These are phyloP conservation scores for Trichophyton simii DNA, from an alignment of 2,329 filamentous ascomycete species.

Conservation along the genomic window DNA sequence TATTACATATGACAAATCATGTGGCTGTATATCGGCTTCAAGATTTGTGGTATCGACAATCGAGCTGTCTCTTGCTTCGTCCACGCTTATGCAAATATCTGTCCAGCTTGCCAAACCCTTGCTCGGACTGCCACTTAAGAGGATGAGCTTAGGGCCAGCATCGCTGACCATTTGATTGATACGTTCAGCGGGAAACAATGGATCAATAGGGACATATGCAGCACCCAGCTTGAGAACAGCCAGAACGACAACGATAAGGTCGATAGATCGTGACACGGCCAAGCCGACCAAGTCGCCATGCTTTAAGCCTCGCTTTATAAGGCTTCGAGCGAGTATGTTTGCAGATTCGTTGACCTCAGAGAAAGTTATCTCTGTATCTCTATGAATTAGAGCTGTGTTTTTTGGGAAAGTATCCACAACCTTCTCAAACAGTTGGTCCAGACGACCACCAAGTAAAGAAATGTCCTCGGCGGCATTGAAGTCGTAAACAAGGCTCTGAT, in stretches of 20 bases:
- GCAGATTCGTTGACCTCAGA: background rate
- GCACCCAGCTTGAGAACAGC: slow-evolving; percentile 31
- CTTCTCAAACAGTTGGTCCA: slow-evolving; percentile 2
- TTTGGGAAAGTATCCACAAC: background rate
- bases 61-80: slow-evolving; percentile 23
- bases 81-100: background rate
- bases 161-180: slow-evolving; percentile 22
- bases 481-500: background rate
- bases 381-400: slow-evolving; percentile 1
- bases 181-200: slow-evolving; percentile 19
- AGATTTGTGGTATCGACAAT: slow-evolving; percentile 2
- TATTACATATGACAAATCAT: slow-evolving; percentile 24
- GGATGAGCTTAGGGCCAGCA: slow-evolving; percentile 20
- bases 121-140: slow-evolving; percentile 15
- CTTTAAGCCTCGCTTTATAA: slow-evolving; percentile 15
- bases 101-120: slow-evolving; percentile 10
- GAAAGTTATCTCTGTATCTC: background rate
- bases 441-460: background rate
- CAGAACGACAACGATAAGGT: slow-evolving; percentile 22
- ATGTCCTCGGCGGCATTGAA: background rate
- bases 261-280: slow-evolving; percentile 26
- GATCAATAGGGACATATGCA: slow-evolving; percentile 30
- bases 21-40: slow-evolving; percentile 16
- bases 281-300: slow-evolving; percentile 26
- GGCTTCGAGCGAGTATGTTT: slow-evolving; percentile 23